phyloP scores from a whole-genome alignment of 2,329 filamentous ascomycete species.

The Coleophoma crateriformis region DNA sequence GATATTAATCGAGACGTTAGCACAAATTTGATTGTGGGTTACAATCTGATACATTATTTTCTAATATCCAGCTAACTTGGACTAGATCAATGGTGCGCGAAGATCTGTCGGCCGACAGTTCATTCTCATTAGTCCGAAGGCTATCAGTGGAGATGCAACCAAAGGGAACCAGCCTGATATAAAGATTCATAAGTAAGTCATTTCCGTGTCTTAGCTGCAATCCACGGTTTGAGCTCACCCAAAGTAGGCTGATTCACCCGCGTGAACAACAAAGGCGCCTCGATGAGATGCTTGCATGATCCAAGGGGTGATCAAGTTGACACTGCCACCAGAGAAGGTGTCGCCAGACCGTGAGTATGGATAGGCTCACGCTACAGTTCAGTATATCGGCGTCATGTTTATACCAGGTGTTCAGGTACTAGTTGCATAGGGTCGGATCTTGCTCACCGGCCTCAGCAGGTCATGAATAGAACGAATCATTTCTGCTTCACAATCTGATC shows the following conservation, averaged over 20 bases:
- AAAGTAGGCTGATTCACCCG: slow-evolving; percentile 49
- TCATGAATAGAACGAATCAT: too few relatives aligned
- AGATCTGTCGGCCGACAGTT: slow-evolving; percentile 88
- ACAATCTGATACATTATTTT: not conserved
- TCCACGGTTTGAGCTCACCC: too few relatives aligned
- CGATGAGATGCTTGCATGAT: slow-evolving; percentile 3
- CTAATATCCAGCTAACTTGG: slow-evolving; percentile 9
- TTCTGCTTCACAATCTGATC: slow-evolving; percentile 50
- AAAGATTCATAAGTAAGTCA: slow-evolving; percentile 62
- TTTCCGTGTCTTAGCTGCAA: too few relatives aligned
- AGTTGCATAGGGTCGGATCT: too few relatives aligned
- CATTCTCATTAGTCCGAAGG: slow-evolving; percentile 92
- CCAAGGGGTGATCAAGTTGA: too few relatives aligned
- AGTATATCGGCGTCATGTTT: too few relatives aligned
- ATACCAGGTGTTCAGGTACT: too few relatives aligned
- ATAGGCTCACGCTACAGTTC: too few relatives aligned
- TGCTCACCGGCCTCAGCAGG: too few relatives aligned
- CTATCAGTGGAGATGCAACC: slow-evolving; percentile 57
- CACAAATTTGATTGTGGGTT: slow-evolving; percentile 83
- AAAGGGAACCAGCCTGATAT: slow-evolving; percentile 59
- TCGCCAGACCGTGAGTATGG: too few relatives aligned
- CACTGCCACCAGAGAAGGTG: too few relatives aligned
- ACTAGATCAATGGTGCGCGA: slow-evolving; percentile 74
- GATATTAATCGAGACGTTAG: slow-evolving; percentile 90
- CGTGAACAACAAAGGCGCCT: slow-evolving; percentile 38